Percentiles rank a stretch among this genome's conserved stretches.
Conservation (phyloP, 2,329 filamentous ascomycete genomes). For the Moelleriella libera region DNA sequence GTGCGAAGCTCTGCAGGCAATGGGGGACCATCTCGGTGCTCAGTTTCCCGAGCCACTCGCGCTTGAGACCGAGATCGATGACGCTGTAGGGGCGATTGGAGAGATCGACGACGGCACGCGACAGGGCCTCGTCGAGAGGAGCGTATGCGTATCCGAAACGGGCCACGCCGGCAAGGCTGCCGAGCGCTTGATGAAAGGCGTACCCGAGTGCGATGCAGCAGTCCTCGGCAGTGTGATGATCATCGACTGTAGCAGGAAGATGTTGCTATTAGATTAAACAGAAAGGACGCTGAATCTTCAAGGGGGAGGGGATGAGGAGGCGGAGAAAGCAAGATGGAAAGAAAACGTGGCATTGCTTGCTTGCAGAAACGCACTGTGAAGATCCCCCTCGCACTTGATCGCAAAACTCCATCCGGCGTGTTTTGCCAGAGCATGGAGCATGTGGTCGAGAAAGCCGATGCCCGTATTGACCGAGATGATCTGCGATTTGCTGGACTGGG, state of each 20-base stretch:
- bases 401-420: conserved; percentile 88
- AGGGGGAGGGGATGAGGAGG: no score
- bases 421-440: conserved; percentile 93
- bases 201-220: conserved; percentile 80
- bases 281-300: background rate
- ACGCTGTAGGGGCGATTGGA: conserved; percentile 83
- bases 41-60: conserved; percentile 88
- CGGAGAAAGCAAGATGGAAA: no score
- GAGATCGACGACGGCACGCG: conserved; percentile 84
- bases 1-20: conserved; percentile 86
- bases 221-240: conserved; percentile 97
- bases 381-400: conserved; percentile 71
- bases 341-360: background rate
- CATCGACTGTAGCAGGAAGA: conserved; percentile 53
- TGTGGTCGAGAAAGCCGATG: conserved; percentile 96
- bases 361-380: conserved; percentile 59
- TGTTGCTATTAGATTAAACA: background rate
- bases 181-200: conserved; percentile 71
- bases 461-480: conserved; percentile 81
- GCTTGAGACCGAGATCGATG: conserved; percentile 67
- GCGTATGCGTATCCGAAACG: conserved; percentile 88
- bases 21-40: conserved; percentile 96
- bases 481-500: conserved; percentile 72
- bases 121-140: conserved; percentile 89
- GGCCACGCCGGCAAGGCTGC: conserved; percentile 64